Conservation (phyloP, 2,329 filamentous ascomycete species). For the Juglanconis oblonga region DNA sequence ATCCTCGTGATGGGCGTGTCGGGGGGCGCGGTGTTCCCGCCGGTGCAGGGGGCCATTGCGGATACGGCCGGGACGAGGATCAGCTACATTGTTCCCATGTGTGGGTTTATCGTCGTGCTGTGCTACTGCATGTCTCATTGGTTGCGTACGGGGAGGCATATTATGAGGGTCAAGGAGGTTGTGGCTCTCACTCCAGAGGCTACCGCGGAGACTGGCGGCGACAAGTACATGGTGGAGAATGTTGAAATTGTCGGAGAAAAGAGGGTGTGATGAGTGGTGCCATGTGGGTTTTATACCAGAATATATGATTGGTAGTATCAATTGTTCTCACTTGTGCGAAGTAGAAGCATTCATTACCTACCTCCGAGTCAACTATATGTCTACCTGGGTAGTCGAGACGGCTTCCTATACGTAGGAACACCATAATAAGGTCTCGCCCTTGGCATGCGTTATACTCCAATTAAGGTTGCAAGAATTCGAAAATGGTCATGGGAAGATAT, state of each 20-base stretch:
- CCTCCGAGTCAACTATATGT: too few relatives aligned
- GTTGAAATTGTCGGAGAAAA: slow-evolving; percentile 1
- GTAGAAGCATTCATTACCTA: too few relatives aligned
- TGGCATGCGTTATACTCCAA: too few relatives aligned
- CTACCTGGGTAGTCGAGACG: too few relatives aligned
- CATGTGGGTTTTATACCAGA: too few relatives aligned
- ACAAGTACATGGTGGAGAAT: slow-evolving; percentile 2
- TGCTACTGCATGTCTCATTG: slow-evolving; percentile 30
- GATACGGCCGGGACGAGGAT: slow-evolving; percentile 36
- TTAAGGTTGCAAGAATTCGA: too few relatives aligned
- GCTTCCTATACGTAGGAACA: too few relatives aligned
- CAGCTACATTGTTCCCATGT: slow-evolving; percentile 41
- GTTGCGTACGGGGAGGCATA: slow-evolving; percentile 28
- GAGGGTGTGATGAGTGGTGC: neutral
- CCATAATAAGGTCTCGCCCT: too few relatives aligned
- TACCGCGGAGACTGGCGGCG: slow-evolving; percentile 1
- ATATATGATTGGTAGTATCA: too few relatives aligned
- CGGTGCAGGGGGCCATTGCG: slow-evolving; percentile 28
- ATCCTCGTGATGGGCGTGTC: neutral
- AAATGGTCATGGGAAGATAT: too few relatives aligned
- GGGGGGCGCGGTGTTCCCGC: neutral
- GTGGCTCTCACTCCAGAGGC: slow-evolving; percentile 18
- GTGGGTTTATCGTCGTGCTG: slow-evolving; percentile 38
- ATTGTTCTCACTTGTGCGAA: too few relatives aligned
- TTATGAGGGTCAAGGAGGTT: slow-evolving; percentile 31